Conservation (phyloP, 129 eudicot species). For the Arctium lappa region DNA sequence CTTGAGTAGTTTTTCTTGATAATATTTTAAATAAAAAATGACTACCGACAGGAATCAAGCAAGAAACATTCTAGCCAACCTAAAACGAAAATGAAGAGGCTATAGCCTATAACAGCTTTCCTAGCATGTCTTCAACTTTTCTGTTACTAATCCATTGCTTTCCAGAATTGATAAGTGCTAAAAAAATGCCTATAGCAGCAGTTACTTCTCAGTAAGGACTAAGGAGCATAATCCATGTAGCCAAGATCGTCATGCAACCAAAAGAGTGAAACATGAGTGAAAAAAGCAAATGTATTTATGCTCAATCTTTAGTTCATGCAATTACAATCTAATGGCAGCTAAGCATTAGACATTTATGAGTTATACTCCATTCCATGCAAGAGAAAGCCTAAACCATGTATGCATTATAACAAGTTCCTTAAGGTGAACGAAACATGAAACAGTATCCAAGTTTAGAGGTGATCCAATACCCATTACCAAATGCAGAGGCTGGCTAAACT, state of each 20-base stretch:
- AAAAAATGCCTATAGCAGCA: too few relatives aligned
- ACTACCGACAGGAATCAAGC: neutral
- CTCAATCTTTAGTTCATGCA: neutral
- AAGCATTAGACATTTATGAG: neutral
- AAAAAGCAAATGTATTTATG: too few relatives aligned
- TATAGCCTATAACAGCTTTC: neutral
- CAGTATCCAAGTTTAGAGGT: neutral
- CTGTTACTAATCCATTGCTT: too few relatives aligned
- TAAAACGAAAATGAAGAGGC: neutral
- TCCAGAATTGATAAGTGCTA: too few relatives aligned
- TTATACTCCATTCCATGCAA: too few relatives aligned
- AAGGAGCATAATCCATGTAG: too few relatives aligned
- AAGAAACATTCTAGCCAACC: neutral
- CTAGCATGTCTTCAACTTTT: neutral
- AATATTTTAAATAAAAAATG: neutral
- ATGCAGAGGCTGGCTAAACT: conserved; percentile 1
- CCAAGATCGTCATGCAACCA: too few relatives aligned
- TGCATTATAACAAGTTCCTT: neutral
- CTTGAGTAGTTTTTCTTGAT: neutral
- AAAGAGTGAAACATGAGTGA: too few relatives aligned
- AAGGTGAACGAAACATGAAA: neutral
- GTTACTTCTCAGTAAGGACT: too few relatives aligned
- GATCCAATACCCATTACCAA: conserved; percentile 2
- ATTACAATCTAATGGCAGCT: neutral
- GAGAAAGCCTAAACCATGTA: too few relatives aligned